Conservation (phyloP, 371 early-diverging fungal species). For the Actinomortierella wolfii region DNA sequence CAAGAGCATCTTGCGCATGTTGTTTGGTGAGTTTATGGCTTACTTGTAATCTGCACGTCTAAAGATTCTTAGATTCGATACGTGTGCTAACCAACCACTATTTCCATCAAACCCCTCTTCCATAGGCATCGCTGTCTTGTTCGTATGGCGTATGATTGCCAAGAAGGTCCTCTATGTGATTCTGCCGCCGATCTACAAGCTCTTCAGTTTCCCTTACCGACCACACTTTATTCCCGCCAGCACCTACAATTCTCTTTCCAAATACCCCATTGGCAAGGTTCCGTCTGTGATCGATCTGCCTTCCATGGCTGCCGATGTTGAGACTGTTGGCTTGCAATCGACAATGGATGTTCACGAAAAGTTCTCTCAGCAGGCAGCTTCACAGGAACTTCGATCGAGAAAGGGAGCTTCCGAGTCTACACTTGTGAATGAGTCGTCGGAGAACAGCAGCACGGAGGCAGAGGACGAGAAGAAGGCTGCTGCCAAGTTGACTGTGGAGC, state of each 20-base stretch:
- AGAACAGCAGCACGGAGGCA: too few relatives aligned
- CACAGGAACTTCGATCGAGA: slow-evolving; percentile 2
- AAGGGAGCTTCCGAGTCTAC: too few relatives aligned
- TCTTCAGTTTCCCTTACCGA: slow-evolving; percentile 64
- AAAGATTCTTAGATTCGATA: too few relatives aligned
- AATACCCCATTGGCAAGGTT: slow-evolving; percentile 64
- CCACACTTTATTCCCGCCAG: slow-evolving; percentile 49
- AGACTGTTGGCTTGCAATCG: slow-evolving; percentile 60
- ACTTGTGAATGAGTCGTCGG: too few relatives aligned
- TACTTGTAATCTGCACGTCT: slow-evolving; percentile 2
- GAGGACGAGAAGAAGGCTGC: too few relatives aligned
- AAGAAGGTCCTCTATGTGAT: slow-evolving; percentile 63
- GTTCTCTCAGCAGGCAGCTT: slow-evolving; percentile 46
- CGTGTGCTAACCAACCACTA: too few relatives aligned
- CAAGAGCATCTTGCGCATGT: slow-evolving; percentile 48
- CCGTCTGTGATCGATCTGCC: slow-evolving; percentile 68
- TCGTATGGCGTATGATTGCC: slow-evolving; percentile 65
- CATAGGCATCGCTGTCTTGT: slow-evolving; percentile 60
- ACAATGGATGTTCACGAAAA: slow-evolving; percentile 62
- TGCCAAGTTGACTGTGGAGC: neutral
- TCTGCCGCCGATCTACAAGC: slow-evolving; percentile 66
- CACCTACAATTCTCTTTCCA: slow-evolving; percentile 61
- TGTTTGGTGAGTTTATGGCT: slow-evolving; percentile 44
- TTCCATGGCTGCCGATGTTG: slow-evolving; percentile 51
- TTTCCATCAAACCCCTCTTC: too few relatives aligned